These are phyloP conservation scores for Viola odorata DNA, from an alignment of 345 rosid genomes.

Conservation along the genomic window DNA sequence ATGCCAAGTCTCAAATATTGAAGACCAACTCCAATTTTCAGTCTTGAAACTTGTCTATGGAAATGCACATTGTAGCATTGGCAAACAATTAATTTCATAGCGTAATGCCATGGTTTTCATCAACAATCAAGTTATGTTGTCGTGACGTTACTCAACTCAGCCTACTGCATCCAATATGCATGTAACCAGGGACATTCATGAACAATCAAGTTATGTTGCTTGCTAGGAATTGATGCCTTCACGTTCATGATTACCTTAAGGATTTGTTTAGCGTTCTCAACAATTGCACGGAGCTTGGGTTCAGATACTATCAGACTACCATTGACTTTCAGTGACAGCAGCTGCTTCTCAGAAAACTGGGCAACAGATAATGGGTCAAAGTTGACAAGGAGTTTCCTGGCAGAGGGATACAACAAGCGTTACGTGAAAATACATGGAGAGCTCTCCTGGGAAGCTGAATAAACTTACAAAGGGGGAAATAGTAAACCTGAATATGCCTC, in stretches of 20 bases:
- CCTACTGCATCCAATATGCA: not conserved
- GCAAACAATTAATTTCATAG: no score
- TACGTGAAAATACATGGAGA: not conserved
- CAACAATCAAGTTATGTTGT: not conserved
- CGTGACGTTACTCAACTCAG: not conserved
- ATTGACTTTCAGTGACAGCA: conserved; percentile 56
- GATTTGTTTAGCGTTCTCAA: conserved; percentile 65
- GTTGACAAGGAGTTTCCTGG: conserved; percentile 70
- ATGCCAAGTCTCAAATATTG: not conserved
- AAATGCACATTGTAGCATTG: no score
- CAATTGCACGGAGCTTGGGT: conserved; percentile 78
- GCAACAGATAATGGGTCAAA: conserved; percentile 60
- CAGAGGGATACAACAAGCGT: conserved; percentile 16
- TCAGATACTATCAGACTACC: conserved; percentile 64
- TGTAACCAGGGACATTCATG: not conserved
- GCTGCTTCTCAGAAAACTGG: conserved; percentile 62
- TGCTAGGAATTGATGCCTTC: conserved; percentile 4
- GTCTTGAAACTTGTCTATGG: not conserved
- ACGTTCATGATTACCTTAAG: conserved; percentile 48
- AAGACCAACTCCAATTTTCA: not conserved
- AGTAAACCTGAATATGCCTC: conserved; percentile 59
- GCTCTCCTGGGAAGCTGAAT: not conserved
- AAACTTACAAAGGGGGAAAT: conserved; percentile 6
- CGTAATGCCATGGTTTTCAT: no score
- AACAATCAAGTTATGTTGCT: no score